These are phyloP conservation scores for Gyromitra esculenta DNA, from an alignment of 2,329 filamentous ascomycete genomes.

Conservation along the genomic window DNA sequence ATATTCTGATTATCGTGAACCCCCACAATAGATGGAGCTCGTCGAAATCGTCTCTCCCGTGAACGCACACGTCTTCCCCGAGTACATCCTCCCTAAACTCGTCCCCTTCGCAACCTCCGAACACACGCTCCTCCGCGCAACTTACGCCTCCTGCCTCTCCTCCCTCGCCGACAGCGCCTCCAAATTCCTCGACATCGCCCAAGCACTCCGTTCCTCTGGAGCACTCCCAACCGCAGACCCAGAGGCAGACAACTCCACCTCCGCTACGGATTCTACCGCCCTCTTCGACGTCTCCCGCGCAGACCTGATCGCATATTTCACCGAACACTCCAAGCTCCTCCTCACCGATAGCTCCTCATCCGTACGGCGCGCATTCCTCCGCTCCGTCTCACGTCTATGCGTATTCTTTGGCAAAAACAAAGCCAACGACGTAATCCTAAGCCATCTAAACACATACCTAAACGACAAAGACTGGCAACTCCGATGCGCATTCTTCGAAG, in stretches of 20 bases:
- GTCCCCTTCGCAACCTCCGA: slow-evolving; percentile 62
- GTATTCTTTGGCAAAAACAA: slow-evolving; percentile 93
- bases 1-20: slow-evolving; percentile 38
- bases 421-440: slow-evolving; percentile 94
- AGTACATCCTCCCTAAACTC: slow-evolving; percentile 70
- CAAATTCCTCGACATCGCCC: slow-evolving; percentile 88
- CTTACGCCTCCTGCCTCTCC: slow-evolving; percentile 91
- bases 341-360: slow-evolving; percentile 86
- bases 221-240: slow-evolving; percentile 80
- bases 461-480: slow-evolving; percentile 97
- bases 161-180: slow-evolving; percentile 86
- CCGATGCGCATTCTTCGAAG: slow-evolving; percentile 96
- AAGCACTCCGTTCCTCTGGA: slow-evolving; percentile 84
- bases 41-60: slow-evolving; percentile 86
- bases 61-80: slow-evolving; percentile 74
- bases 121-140: slow-evolving; percentile 79
- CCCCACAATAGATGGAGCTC: slow-evolving; percentile 69
- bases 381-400: slow-evolving; percentile 89
- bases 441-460: slow-evolving; percentile 94
- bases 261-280: slow-evolving; percentile 73
- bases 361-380: slow-evolving; percentile 88
- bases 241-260: slow-evolving; percentile 77
- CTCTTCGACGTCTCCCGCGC: slow-evolving; percentile 87
- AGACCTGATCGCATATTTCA: slow-evolving; percentile 84
- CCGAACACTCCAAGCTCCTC: slow-evolving; percentile 86